Evolutionary conservation across 805 yeast genomes (phyloP).

Genomic region (Spathaspora hagerdaliae): DNA sequence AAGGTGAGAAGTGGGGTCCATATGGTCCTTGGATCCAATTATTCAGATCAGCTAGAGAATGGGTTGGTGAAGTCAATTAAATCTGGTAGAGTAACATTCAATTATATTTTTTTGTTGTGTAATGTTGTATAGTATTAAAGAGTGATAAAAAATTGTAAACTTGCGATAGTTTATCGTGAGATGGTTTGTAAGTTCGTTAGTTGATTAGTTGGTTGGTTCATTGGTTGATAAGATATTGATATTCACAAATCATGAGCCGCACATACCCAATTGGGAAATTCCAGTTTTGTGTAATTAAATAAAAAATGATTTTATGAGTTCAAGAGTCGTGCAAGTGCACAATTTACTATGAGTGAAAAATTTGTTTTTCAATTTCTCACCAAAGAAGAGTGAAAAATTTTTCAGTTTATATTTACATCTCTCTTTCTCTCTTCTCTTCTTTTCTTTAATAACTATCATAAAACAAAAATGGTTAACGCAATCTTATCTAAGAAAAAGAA

Average conservation of each 20-base stretch:
- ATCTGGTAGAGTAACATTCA: not conserved
- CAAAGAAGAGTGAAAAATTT: not conserved
- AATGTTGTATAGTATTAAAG: not conserved
- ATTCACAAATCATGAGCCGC: too few relatives aligned
- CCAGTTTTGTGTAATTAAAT: not conserved
- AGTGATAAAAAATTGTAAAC: too few relatives aligned
- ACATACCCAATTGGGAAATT: too few relatives aligned
- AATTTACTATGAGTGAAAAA: not conserved
- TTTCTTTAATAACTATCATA: not conserved
- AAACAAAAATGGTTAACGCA: slow-evolving; percentile 25
- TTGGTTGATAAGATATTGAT: too few relatives aligned
- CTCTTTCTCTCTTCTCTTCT: not conserved
- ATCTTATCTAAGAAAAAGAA: slow-evolving; percentile 95
- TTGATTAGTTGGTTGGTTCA: too few relatives aligned
- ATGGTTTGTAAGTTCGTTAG: too few relatives aligned
- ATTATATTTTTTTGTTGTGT: not conserved
- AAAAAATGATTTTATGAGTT: too few relatives aligned
- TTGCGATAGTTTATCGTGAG: too few relatives aligned
- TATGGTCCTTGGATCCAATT: slow-evolving; percentile 95
- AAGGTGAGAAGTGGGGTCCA: slow-evolving; percentile 65
- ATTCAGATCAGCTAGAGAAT: slow-evolving; percentile 87
- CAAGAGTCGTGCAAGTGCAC: slow-evolving; percentile 1
- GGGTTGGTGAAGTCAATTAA: slow-evolving; percentile 59
- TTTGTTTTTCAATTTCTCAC: not conserved
- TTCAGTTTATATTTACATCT: not conserved